Conservation (phyloP, 2,329 filamentous ascomycete species). For the Aspergillus glaucus region DNA sequence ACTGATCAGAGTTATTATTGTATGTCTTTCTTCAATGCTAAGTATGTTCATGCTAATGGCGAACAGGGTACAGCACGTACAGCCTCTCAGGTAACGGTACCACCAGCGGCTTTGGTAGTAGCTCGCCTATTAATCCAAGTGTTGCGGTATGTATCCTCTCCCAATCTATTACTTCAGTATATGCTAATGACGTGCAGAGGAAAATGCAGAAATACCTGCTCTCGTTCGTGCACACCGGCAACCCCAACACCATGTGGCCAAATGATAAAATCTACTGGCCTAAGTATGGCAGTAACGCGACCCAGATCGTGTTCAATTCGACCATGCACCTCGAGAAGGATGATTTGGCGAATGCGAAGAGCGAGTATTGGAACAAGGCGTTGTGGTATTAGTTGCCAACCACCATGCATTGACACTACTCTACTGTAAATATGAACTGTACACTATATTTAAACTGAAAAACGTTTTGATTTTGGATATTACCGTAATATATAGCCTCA, state of each 20-base stretch:
- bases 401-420: not conserved
- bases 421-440: not conserved
- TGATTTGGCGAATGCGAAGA: conserved; percentile 26
- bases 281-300: conserved; percentile 17
- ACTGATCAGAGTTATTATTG: conserved; percentile 35
- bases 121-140: conserved; percentile 17
- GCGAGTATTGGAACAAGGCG: conserved; percentile 28
- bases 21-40: not conserved
- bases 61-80: conserved; percentile 9
- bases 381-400: conserved; percentile 25
- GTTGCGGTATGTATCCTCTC: conserved; percentile 12
- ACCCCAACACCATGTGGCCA: conserved; percentile 26
- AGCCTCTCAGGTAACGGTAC: conserved; percentile 6
- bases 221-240: conserved; percentile 23
- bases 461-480: too few species aligned
- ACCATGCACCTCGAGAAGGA: conserved; percentile 25
- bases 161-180: not conserved
- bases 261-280: conserved; percentile 31
- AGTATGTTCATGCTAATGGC: not conserved
- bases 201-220: conserved; percentile 28
- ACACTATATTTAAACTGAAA: not conserved
- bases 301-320: conserved; percentile 27
- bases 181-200: conserved; percentile 7
- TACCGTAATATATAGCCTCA: too few species aligned
- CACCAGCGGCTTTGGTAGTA: conserved; percentile 12